These are phyloP conservation scores for Spathaspora girioi DNA, from an alignment of 805 yeast genomes.

Conservation along the genomic window DNA sequence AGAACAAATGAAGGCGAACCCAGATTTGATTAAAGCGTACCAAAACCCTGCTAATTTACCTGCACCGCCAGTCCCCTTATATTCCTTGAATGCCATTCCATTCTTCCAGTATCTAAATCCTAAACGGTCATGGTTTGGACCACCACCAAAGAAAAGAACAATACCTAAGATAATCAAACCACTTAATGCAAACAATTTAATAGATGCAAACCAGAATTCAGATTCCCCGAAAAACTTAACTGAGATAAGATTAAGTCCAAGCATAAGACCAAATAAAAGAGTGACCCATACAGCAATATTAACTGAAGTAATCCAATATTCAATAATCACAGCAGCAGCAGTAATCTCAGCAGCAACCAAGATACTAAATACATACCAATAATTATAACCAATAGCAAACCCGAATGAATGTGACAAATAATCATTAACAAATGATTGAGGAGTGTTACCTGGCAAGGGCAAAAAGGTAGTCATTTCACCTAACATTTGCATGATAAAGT, in stretches of 20 bases:
- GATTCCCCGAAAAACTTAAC: conserved; percentile 34
- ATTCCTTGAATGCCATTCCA: conserved; percentile 38
- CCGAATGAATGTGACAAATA: conserved; percentile 27
- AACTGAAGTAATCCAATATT: conserved; percentile 31
- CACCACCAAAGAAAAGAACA: conserved; percentile 37
- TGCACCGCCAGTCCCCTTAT: conserved; percentile 48
- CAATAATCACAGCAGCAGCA: conserved; percentile 31
- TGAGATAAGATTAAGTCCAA: conserved; percentile 24
- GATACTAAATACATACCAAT: conserved; percentile 31
- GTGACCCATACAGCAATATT: conserved; percentile 39
- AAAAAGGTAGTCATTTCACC: conserved; percentile 32
- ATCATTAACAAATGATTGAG: conserved; percentile 27
- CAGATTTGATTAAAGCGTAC: conserved; percentile 61
- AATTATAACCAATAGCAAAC: conserved; percentile 32
- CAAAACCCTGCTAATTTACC: conserved; percentile 65
- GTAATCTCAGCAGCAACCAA: conserved; percentile 34
- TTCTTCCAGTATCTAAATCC: conserved; percentile 45
- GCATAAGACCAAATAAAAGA: conserved; percentile 23
- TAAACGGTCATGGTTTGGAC: conserved; percentile 34
- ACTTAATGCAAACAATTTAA: conserved; percentile 27
- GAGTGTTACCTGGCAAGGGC: conserved; percentile 33
- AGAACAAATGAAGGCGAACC: conserved; percentile 59
- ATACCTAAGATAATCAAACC: conserved; percentile 32
- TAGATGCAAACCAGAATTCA: conserved; percentile 32
- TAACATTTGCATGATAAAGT: conserved; percentile 28